Evolutionary conservation across 176 grass and related monocot genomes (phyloP), one percentile per base, ranked within the genome.

Genomic region (Aegilops umbellulata): DNA sequence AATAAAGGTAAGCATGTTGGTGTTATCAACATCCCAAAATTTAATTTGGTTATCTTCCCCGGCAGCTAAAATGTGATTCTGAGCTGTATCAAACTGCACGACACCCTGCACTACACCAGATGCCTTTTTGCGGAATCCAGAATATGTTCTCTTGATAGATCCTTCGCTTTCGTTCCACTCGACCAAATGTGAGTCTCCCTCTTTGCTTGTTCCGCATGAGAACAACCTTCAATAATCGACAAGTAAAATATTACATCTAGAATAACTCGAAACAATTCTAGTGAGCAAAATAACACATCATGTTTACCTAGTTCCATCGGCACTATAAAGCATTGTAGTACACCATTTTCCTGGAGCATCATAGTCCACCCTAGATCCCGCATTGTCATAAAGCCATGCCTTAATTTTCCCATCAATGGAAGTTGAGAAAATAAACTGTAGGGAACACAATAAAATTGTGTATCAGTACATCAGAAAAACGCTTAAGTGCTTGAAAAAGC

Each of bases 141-240:
- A 64, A 88, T 99, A 99, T 66, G 82, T 88, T 80, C 90, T 93
- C 89, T 93, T 99, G 80, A 99, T 95, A 17, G 97, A 91, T 88
- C 94, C 97, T 91, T 99, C 97, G 91, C 94, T 99, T 94, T 99
- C 97, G 68, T 96, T 99, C 97, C 97, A 99, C 81, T 99, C 94
- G 72, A 99, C 97, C 83, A 99, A 94, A 87, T 69, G 78, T 13
- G 91, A 96, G 34, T 99, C 97, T 67, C 97, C 97, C 1, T 99
- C 94, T 86, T 99, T 99, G 80, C 97, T 87, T 58, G 97, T 99
- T 80, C 97, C 97, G 31, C 97, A 99, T 70, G 97, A 99, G 77
- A 99, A 99, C 78, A 99, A 84, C 83, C 97, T 99, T 87, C 76
- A 89, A 82, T 67, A 17, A 35, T 80, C 42, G 7, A 83, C 7